Evolutionary conservation across 805 yeast genomes (phyloP).

Genomic region (Scheffersomyces spartinae): DNA sequence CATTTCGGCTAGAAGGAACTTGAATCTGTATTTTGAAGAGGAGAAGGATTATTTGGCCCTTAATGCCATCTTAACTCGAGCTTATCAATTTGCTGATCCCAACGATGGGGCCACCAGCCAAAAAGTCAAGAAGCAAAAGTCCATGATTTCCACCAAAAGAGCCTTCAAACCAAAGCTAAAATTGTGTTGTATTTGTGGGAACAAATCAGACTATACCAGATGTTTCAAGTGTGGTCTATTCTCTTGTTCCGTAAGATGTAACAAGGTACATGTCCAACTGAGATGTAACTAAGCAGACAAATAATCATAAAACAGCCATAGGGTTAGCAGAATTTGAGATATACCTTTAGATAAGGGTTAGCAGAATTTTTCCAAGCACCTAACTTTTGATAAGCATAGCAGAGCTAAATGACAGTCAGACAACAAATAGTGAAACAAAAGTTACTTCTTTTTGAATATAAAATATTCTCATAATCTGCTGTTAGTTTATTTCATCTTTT

Average conservation of each 20-base stretch:
- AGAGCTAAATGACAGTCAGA: too few species aligned
- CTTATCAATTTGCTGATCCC: conserved; percentile 30
- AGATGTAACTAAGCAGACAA: conserved; percentile 23
- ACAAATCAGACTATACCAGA: conserved; percentile 23
- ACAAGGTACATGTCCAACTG: conserved; percentile 28
- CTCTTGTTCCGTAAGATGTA: conserved; percentile 29
- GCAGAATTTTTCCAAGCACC: too few species aligned
- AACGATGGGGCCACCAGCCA: conserved; percentile 8
- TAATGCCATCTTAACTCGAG: conserved; percentile 28
- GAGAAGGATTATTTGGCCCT: conserved; percentile 31
- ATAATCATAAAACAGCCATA: neutral
- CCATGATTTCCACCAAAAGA: conserved; percentile 4
- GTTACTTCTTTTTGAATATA: too few species aligned
- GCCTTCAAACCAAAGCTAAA: conserved; percentile 20
- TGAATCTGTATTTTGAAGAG: conserved; percentile 34
- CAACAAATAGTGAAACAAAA: too few species aligned
- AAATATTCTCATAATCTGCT: too few species aligned
- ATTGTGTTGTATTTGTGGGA: conserved; percentile 32
- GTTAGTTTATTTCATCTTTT: too few species aligned
- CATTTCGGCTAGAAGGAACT: conserved; percentile 29
- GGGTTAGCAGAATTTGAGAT: neutral
- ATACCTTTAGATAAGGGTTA: conserved; percentile 1
- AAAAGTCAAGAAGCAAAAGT: conserved; percentile 9
- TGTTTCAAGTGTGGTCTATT: conserved; percentile 29
- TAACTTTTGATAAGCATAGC: too few species aligned